Evolutionary conservation across 2,329 filamentous ascomycete species (phyloP).

Genomic region (Trichoderma harzianum): DNA sequence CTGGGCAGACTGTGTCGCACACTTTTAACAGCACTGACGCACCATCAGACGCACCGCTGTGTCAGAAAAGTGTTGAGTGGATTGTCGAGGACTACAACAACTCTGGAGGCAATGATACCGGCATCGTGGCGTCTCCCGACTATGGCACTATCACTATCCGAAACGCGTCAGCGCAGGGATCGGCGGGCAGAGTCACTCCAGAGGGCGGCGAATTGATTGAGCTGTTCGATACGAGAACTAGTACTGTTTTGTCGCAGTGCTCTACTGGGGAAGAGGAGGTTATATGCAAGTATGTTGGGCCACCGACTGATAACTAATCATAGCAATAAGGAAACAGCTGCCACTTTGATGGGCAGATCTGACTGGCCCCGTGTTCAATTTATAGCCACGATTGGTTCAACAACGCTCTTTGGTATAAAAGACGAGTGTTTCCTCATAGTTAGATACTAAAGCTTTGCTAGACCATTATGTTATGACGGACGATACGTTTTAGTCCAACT

Average conservation of each 20-base stretch:
- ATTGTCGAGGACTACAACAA: constrained; percentile 51
- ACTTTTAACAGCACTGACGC: constrained; percentile 43
- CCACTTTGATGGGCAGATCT: neutral
- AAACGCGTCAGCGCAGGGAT: constrained; percentile 24
- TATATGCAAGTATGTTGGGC: neutral
- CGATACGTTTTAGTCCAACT: too few species aligned
- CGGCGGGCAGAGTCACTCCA: constrained; percentile 23
- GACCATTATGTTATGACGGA: too few species aligned
- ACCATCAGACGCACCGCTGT: constrained; percentile 43
- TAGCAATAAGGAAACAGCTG: neutral
- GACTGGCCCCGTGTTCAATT: too few species aligned
- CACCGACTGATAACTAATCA: neutral
- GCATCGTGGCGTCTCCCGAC: constrained; percentile 29
- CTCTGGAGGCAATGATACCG: constrained; percentile 16
- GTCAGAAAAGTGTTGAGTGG: constrained; percentile 59
- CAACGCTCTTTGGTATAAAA: too few species aligned
- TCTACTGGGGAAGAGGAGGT: neutral
- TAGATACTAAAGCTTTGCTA: too few species aligned
- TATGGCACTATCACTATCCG: constrained; percentile 31
- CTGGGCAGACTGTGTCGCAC: constrained; percentile 50
- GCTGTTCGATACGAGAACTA: neutral
- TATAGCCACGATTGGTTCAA: too few species aligned
- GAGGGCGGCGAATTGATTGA: constrained; percentile 1
- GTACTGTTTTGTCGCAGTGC: neutral
- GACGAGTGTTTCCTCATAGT: too few species aligned